Evolutionary conservation across 163 green algal genomes (phyloP).

Genomic region (Scenedesmus sp.): DNA sequence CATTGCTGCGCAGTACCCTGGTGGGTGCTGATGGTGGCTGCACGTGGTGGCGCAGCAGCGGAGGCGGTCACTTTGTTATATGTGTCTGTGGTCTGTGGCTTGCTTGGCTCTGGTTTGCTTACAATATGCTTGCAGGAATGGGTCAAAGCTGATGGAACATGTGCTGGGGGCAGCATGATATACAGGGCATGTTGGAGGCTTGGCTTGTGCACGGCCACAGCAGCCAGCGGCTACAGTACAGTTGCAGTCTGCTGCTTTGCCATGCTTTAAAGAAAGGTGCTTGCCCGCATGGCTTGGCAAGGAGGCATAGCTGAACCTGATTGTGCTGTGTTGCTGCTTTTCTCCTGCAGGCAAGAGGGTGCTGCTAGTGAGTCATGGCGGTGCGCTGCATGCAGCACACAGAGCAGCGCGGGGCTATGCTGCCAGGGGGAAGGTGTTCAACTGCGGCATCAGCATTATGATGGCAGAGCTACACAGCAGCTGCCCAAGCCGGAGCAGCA

Average conservation of each 20-base stretch:
- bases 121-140: too few species aligned
- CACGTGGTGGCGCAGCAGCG: background rate
- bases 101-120: background rate
- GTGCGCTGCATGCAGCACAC: slow-evolving; percentile 52
- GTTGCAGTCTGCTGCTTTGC: background rate
- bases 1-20: slow-evolving; percentile 46
- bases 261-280: background rate
- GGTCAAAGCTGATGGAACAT: too few species aligned
- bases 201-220: too few species aligned
- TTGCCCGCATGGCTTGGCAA: background rate
- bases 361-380: slow-evolving; percentile 57
- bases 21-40: background rate
- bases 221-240: background rate
- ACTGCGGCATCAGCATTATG: slow-evolving; percentile 45
- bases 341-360: slow-evolving; percentile 49
- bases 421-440: slow-evolving; percentile 46
- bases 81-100: background rate
- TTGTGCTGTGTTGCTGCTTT: background rate
- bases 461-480: slow-evolving; percentile 8
- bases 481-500: background rate
- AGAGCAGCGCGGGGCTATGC: slow-evolving; percentile 13
- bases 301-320: background rate
- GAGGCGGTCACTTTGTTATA: background rate
- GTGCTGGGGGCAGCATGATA: background rate
- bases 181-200: too few species aligned